A percentile compares a stretch with the other conserved stretches of the same genome.
phyloP scores from a whole-genome alignment of 352 stramenopile genomes.

The Globisporangium orthogonon region DNA sequence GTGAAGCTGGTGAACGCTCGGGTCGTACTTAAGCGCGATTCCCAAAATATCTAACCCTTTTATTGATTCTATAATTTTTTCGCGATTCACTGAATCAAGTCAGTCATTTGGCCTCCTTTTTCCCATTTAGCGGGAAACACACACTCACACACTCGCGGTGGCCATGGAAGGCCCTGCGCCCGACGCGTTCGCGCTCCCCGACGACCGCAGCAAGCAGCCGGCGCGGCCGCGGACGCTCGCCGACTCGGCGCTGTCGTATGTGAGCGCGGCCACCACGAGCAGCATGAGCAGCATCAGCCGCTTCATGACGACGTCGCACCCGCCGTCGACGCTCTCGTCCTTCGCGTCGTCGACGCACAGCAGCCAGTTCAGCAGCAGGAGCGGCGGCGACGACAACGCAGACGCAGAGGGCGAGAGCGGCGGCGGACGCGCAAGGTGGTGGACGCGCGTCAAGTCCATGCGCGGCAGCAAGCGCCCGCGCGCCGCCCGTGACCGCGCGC shows the following conservation, averaged over 20 bases:
- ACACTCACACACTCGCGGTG: too few species aligned
- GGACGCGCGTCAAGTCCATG: constrained; percentile 27
- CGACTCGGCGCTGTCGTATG: constrained; percentile 9
- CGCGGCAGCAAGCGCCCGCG: constrained; percentile 18
- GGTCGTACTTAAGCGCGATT: too few species aligned
- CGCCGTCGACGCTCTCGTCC: constrained; percentile 10
- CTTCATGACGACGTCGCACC: constrained; percentile 7
- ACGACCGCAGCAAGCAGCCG: not conserved
- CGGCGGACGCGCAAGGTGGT: constrained; percentile 21
- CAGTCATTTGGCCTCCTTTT: not conserved
- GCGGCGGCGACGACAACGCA: constrained; percentile 12
- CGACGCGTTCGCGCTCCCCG: too few species aligned
- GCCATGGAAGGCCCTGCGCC: not conserved
- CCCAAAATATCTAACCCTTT: too few species aligned
- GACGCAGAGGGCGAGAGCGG: not conserved
- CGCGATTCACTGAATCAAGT: not conserved
- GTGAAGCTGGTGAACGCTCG: too few species aligned
- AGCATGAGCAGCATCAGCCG: constrained; percentile 9
- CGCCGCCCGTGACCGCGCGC: constrained; percentile 4
- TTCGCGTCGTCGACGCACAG: constrained; percentile 14
- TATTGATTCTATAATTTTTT: too few species aligned
- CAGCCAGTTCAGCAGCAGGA: constrained; percentile 6
- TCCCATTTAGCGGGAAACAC: too few species aligned
- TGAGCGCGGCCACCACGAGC: constrained; percentile 1
- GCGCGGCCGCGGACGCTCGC: not conserved